Evolutionary conservation across 2,329 filamentous ascomycete species (phyloP).

Genomic region (Arthroderma uncinatum): DNA sequence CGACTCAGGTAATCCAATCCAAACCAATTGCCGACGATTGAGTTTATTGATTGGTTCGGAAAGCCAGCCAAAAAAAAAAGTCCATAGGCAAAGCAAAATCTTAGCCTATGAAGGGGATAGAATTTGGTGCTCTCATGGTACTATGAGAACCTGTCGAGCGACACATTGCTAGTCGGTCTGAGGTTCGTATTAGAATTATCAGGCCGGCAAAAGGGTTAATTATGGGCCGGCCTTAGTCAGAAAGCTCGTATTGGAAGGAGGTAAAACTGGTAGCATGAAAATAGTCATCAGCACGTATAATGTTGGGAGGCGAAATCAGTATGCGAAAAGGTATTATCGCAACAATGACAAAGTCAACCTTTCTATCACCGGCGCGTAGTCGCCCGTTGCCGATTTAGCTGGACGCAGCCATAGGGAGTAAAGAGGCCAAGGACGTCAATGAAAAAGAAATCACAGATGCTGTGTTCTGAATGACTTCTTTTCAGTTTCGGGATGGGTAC

Average conservation of each 20-base stretch:
- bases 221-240: not conserved
- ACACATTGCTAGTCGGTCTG: not conserved
- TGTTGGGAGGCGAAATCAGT: not conserved
- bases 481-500: constrained; percentile 4
- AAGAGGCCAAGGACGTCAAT: not conserved
- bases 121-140: not conserved
- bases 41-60: not conserved
- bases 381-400: not conserved
- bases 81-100: not conserved
- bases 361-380: not conserved
- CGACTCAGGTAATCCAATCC: not conserved
- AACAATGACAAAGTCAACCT: not conserved
- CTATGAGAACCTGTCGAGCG: not conserved
- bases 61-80: not conserved
- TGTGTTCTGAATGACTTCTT: constrained; percentile 2
- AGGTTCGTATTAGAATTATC: not conserved
- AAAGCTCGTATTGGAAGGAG: not conserved
- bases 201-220: not conserved
- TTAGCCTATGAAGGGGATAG: not conserved
- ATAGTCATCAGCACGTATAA: not conserved
- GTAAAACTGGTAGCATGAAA: not conserved
- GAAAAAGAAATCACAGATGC: constrained; percentile 2
- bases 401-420: not conserved
- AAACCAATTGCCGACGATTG: not conserved
- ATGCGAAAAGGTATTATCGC: not conserved